Evolutionary conservation across 371 early-diverging fungal genomes (phyloP), one percentile per base, ranked within the genome.

Genomic region (Circinella umbellata): DNA sequence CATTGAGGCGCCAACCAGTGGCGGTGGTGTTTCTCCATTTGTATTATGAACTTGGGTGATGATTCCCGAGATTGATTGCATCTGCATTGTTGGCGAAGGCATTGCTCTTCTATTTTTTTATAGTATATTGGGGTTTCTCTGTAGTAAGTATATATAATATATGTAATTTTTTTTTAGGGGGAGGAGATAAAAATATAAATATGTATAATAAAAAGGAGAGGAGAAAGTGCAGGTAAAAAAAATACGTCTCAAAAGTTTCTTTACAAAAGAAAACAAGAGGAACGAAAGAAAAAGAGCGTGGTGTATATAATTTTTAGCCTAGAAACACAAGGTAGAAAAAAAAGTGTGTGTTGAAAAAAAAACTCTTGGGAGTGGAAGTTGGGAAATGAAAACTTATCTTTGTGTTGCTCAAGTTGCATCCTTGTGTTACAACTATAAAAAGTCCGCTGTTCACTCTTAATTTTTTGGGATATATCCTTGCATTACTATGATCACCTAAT

Each of bases 11-110:
- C 94, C 94, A 4, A 93, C 92, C 35, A 92, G 81, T 8, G 93
- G 90, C 18, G 93, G 92, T 17, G 94, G 94, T 60, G 90, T 81
- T 53, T 92, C 90, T 37, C 94, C 94, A 8, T 86, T 88, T 47
- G 92, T 92, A 70, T 83, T 79, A 63, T 82, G 81, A 35, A 86
- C 84, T 61, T 86, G 82, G 35, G 90, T 86, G 60, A 87, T 89
- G 73, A 89, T 78, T 77, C 89, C 90, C 36, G 91, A 84, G 71
- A 88, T 79, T 77, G 88, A 87, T 79, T 85, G 86, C 51, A 87
- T 70, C 46, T 69, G 73, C 69, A 61, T 79, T 7, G 73, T 69
- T 15, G 65, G 47, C 27, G 68, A 68, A 14, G 70, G 70, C 70
- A 69, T 69, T 39, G 38, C 15, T 38, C 38, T 35, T 20, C 47